Conservation (phyloP, 768 basidiomycete species). For the Austroboletus festivus region DNA sequence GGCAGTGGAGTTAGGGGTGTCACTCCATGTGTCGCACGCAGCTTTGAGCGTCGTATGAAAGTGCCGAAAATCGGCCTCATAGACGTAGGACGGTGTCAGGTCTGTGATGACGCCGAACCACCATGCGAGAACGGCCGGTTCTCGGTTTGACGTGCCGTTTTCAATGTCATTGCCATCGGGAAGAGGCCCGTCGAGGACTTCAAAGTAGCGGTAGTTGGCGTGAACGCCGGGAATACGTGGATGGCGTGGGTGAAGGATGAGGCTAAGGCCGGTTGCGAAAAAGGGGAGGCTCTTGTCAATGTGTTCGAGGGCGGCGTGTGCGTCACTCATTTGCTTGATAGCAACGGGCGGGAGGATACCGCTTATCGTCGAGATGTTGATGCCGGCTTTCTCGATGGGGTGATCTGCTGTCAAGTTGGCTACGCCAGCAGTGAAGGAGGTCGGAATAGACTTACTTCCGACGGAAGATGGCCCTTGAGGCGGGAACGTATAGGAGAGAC, state of each 20-base stretch:
- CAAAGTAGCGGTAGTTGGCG: conserved; percentile 28
- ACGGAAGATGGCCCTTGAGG: neutral
- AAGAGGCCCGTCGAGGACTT: conserved; percentile 15
- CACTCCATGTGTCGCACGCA: conserved; percentile 43
- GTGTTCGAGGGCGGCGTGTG: conserved; percentile 16
- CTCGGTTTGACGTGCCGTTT: neutral
- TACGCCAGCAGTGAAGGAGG: neutral
- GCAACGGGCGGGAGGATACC: conserved; percentile 19
- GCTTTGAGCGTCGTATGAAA: conserved; percentile 45
- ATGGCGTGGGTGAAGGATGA: conserved; percentile 24
- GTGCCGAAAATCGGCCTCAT: conserved; percentile 42
- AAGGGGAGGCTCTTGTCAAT: conserved; percentile 13
- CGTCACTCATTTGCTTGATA: conserved; percentile 21
- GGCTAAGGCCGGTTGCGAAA: conserved; percentile 16
- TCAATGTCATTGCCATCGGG: neutral
- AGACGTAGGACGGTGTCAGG: conserved; percentile 50
- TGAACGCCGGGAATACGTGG: conserved; percentile 20
- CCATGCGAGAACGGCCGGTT: conserved; percentile 22
- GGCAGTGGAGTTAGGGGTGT: neutral
- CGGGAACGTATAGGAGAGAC: conserved; percentile 19
- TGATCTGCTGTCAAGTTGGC: conserved; percentile 3
- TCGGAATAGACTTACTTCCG: neutral
- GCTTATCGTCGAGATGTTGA: conserved; percentile 20
- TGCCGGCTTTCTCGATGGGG: conserved; percentile 22
- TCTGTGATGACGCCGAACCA: conserved; percentile 34